Conservation (phyloP, 768 basidiomycete species). For the Auricularia sp. region DNA sequence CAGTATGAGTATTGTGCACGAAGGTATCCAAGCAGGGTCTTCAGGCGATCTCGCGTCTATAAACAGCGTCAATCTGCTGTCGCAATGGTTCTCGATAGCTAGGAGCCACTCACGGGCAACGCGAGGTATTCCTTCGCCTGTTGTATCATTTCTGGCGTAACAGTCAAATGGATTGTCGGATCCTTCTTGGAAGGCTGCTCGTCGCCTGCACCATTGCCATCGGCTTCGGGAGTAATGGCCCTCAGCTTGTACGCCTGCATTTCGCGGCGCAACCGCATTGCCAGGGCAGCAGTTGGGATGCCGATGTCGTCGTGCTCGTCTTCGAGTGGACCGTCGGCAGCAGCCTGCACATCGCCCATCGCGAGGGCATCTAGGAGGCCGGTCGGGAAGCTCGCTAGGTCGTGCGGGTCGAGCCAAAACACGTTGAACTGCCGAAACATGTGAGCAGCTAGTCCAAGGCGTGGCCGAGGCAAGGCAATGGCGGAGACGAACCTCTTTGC, state of each 20-base stretch:
- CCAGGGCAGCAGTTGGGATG: conserved; percentile 2
- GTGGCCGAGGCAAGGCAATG: background rate
- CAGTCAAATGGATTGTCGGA: background rate
- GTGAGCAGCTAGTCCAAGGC: conserved; percentile 4
- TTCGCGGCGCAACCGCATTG: conserved; percentile 50
- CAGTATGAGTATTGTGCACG: conserved; percentile 67
- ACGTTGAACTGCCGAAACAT: conserved; percentile 59
- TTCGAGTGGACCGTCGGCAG: conserved; percentile 6
- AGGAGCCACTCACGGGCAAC: conserved; percentile 39
- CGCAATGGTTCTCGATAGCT: background rate
- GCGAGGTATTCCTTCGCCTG: conserved; percentile 60
- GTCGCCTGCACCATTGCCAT: conserved; percentile 13
- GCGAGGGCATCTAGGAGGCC: conserved; percentile 51
- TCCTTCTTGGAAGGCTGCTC: background rate
- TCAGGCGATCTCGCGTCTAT: conserved; percentile 63
- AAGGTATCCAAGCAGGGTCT: conserved; percentile 60
- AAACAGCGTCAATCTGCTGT: conserved; percentile 2
- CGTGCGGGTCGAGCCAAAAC: conserved; percentile 63
- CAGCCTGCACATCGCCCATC: conserved; percentile 25
- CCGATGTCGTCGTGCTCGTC: conserved; percentile 22
- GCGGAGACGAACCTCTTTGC: conserved; percentile 43
- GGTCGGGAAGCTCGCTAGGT: conserved; percentile 54
- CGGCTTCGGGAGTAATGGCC: background rate
- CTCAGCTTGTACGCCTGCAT: conserved; percentile 40
- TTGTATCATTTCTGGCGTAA: conserved; percentile 47